Conservation (phyloP, 352 stramenopile genomes). For the Globisporangium cylindrosporum region DNA sequence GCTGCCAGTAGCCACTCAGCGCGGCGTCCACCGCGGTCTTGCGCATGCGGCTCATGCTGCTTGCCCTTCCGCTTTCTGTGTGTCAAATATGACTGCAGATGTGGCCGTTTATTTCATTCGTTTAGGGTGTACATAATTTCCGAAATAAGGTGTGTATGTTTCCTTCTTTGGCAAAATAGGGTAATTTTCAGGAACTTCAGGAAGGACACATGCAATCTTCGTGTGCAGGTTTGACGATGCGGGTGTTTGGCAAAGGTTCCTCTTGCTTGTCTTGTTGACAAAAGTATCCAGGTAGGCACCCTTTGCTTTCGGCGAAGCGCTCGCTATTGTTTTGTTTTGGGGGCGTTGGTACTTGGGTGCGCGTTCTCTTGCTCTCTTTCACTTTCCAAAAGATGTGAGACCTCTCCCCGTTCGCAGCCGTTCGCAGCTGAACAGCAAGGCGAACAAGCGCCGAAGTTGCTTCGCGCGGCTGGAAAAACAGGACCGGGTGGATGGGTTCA, state of each 20-base stretch:
- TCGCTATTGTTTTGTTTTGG: too few relatives aligned
- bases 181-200: neutral
- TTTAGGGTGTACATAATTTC: neutral
- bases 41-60: slow-evolving; percentile 26
- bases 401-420: neutral
- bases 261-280: neutral
- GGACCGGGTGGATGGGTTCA: neutral
- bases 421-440: neutral
- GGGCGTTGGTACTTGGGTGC: neutral
- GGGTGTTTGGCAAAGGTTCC: neutral
- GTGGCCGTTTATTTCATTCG: neutral
- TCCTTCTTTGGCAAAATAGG: neutral
- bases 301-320: too few relatives aligned
- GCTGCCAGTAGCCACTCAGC: slow-evolving; percentile 24
- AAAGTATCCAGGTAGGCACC: neutral
- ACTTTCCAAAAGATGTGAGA: neutral
- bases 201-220: neutral
- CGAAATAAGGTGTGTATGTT: neutral
- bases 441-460: neutral
- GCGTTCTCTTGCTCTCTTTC: neutral
- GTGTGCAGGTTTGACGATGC: neutral
- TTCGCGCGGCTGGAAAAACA: neutral
- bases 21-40: slow-evolving; percentile 31
- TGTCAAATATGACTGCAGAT: neutral
- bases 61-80: slow-evolving; percentile 5